These are phyloP conservation scores for Geotrichum australiense DNA, from an alignment of 1,139 yeast species.

Conservation along the genomic window DNA sequence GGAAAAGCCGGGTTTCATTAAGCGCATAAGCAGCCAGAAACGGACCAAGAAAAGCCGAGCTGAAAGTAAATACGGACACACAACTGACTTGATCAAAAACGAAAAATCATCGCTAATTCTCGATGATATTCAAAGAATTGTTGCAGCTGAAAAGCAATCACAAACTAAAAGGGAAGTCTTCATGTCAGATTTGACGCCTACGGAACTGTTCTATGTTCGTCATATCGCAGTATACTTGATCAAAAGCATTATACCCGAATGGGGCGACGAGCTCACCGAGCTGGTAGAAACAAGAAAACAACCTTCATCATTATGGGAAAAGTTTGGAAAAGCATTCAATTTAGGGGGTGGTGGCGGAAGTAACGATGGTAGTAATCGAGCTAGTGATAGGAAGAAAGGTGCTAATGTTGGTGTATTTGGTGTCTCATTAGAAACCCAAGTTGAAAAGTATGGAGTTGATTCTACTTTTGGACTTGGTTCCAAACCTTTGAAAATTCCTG, in stretches of 20 bases:
- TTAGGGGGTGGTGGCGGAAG: slow-evolving; percentile 23
- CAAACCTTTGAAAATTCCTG: slow-evolving; percentile 65
- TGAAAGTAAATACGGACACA: slow-evolving; percentile 36
- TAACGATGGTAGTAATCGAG: slow-evolving; percentile 22
- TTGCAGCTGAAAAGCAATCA: slow-evolving; percentile 62
- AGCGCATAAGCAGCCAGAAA: slow-evolving; percentile 14
- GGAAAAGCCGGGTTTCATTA: slow-evolving; percentile 14
- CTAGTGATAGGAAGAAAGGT: slow-evolving; percentile 29
- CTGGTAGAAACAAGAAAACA: slow-evolving; percentile 53
- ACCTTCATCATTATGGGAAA: slow-evolving; percentile 57
- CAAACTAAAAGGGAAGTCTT: slow-evolving; percentile 30
- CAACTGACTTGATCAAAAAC: slow-evolving; percentile 65
- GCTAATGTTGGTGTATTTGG: slow-evolving; percentile 62
- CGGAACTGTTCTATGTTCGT: slow-evolving; percentile 56
- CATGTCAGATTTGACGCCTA: slow-evolving; percentile 62
- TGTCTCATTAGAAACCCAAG: slow-evolving; percentile 61
- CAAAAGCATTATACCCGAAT: slow-evolving; percentile 34
- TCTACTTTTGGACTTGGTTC: slow-evolving; percentile 88
- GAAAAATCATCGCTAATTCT: slow-evolving; percentile 74
- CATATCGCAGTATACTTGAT: slow-evolving; percentile 66
- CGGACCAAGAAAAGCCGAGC: slow-evolving; percentile 24
- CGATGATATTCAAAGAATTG: slow-evolving; percentile 95
- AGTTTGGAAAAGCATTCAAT: slow-evolving; percentile 43
- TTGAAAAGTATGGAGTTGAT: slow-evolving; percentile 74
- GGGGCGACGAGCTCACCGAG: slow-evolving; percentile 47